Evolutionary conservation across 768 basidiomycete genomes (phyloP).

Genomic region (Leucocoprinus sp.): DNA sequence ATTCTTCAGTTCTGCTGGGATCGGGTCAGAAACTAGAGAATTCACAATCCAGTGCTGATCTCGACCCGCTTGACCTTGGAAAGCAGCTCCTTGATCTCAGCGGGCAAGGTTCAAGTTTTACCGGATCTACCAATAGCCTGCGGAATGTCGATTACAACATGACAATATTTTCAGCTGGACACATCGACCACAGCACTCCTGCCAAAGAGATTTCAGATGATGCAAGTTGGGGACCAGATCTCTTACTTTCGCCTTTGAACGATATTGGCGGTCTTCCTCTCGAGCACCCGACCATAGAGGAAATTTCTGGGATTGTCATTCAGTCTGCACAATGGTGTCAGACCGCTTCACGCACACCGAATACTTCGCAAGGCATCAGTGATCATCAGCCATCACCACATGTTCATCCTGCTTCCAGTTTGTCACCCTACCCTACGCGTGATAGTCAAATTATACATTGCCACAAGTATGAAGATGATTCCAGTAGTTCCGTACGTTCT

Average conservation of each 20-base stretch:
- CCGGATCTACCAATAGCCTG: not conserved
- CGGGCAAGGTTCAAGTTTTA: not conserved
- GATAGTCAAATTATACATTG: not conserved
- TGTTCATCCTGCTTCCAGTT: not conserved
- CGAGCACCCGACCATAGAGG: too few relatives aligned
- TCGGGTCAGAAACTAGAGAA: not conserved
- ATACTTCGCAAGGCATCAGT: too few relatives aligned
- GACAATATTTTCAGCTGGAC: too few relatives aligned
- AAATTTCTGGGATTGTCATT: too few relatives aligned
- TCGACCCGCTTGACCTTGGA: not conserved
- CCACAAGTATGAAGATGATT: not conserved
- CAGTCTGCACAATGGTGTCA: too few relatives aligned
- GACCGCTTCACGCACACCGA: too few relatives aligned
- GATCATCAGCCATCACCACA: not conserved
- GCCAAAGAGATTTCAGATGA: too few relatives aligned
- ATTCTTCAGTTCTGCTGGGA: not conserved
- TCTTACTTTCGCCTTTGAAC: too few relatives aligned
- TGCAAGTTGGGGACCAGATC: too few relatives aligned
- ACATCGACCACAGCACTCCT: too few relatives aligned
- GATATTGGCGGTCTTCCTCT: too few relatives aligned
- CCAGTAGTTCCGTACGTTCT: not conserved
- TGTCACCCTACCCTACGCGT: not conserved
- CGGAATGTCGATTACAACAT: too few relatives aligned
- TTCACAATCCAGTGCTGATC: not conserved
- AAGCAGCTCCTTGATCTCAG: not conserved